Base-by-base conservation (phyloP, 169 alveolate genomes). In the Cystoisospora suis region DNA sequence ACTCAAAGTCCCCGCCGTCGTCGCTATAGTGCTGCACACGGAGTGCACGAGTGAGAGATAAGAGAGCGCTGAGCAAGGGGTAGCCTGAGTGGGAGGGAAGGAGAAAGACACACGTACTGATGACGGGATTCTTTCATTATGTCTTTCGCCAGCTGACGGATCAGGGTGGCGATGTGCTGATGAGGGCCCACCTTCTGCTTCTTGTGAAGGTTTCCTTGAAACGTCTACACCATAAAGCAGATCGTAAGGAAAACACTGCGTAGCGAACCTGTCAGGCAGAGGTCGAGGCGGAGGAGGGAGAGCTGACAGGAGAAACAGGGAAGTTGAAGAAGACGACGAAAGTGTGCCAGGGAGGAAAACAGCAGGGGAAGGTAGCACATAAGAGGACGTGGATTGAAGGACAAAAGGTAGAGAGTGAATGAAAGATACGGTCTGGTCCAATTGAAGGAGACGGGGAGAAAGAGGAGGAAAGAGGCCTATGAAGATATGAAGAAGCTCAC, bases 341-440 rank as follows among this genome's bases (percentile, higher is more conserved):
- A 17, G 3, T 6, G 83, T 6, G 23, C 58, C 58, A 17, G 56
- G 23, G n/a, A 38, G 23, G 56, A 17, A 7, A 7, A 29, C 3
- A 20, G 83, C 65, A 53, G 15, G 58, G 7, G 53, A n/a, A 3
- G 45, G 56, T 72, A 3, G 36, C 2, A 53, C 1, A 7, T n/a
- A 2, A 1, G 56, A 72, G 83, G 3, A 72, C 58, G 56, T 40
- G 53, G 38, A 32, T 46, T 56, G 42, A 53, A 9, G 4, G 56
- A 72, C 38, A 32, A 38, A 72, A 34, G 83, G 83, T 34, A 72
- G 83, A 2, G 83, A 40, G n/a, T 40, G 56, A 32, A 72, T n/a
- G 53, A 72, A 23, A 4, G 58, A 27, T 6, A 46, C 58, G 20
- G 34, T 40, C 56, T 29, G 83, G 12, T 32, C 38, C 12, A 53